Conservation (phyloP, 1,284 basidiomycete species). For the Schizopora paradoxa region DNA sequence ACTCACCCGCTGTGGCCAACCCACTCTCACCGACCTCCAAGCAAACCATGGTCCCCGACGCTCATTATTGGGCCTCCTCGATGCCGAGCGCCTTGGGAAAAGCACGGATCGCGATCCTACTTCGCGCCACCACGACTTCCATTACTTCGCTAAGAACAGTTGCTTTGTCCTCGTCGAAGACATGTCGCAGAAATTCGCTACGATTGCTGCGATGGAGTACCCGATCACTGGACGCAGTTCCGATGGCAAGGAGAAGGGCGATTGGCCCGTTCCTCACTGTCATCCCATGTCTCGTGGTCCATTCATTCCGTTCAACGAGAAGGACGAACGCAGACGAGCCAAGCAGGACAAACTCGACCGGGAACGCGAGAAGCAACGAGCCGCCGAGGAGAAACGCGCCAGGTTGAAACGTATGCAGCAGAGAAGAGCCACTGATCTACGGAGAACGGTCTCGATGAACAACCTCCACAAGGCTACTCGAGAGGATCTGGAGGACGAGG, state of each 20-base stretch:
- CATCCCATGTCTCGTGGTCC: constrained; percentile 67
- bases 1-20: constrained; percentile 51
- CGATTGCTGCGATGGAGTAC: constrained; percentile 66
- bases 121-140: constrained; percentile 82
- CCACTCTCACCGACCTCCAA: constrained; percentile 25
- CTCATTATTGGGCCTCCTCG: constrained; percentile 65
- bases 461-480: constrained; percentile 47
- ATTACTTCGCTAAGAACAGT: constrained; percentile 79
- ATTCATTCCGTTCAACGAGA: constrained; percentile 67
- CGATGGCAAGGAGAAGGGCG: constrained; percentile 45
- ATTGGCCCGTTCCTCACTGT: constrained; percentile 70
- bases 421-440: constrained; percentile 53
- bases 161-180: constrained; percentile 92
- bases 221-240: constrained; percentile 43
- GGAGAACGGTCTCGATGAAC: constrained; percentile 74
- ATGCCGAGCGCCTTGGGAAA: constrained; percentile 86
- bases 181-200: constrained; percentile 71
- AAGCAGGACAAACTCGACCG: constrained; percentile 47
- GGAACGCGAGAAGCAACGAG: constrained; percentile 42
- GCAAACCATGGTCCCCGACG: constrained; percentile 25
- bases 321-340: constrained; percentile 61
- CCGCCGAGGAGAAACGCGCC: constrained; percentile 28
- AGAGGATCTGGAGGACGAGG: constrained; percentile 40
- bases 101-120: constrained; percentile 85
- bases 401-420: constrained; percentile 34